Evolutionary conservation across 352 stramenopile species (phyloP), one percentile per base, ranked within the genome.

Genomic region (Phytopythium delawarense): DNA sequence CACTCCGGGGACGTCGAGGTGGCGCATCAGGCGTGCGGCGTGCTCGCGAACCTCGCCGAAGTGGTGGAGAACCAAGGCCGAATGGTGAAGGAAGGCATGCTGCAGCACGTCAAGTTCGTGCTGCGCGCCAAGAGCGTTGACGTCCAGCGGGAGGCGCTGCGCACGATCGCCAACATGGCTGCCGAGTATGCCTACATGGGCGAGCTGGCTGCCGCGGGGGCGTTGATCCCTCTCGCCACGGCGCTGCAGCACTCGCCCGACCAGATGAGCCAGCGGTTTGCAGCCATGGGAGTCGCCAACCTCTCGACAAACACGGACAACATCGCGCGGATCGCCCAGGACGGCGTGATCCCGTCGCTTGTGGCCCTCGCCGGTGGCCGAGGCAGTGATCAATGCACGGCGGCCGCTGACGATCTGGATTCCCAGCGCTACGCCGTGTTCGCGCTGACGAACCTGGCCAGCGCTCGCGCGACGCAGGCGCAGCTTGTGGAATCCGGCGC

Each of bases 31-130:
- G 78, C 84, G 0, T 90, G 83, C 37, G 91, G 93, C 25, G 88
- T 98, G 6, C 80, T 98, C 2, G 94, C 94, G 2, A 98, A 98
- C 59, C 74, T 98, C 12, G 93, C 93, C 2, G 93, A 98, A 72
- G 85, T 96, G 2, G 76, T 97, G 40, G 93, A 98, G 65, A 99
- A 98, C 72, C 96, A 98, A 66, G 84, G 89, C 21, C 70, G 78
- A 15, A 98, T 99, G 96, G 94, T 98, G 6, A 91, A 98, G 44
- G 77, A 94, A 62, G 96, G 96, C 45, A 84, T 98, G 30, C 69
- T 99, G 51, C 96, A 98, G 63, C 96, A 99, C 71, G 81, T 98
- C 21, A 98, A 98, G 75, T 98, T 97, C 61, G 86, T 98, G 9
- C 70, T 98, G 57, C 79, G 93, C 9, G 81, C 78, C 30, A 98